phyloP scores from a whole-genome alignment of 1,284 basidiomycete genomes.

The Cronartium quercuum region DNA sequence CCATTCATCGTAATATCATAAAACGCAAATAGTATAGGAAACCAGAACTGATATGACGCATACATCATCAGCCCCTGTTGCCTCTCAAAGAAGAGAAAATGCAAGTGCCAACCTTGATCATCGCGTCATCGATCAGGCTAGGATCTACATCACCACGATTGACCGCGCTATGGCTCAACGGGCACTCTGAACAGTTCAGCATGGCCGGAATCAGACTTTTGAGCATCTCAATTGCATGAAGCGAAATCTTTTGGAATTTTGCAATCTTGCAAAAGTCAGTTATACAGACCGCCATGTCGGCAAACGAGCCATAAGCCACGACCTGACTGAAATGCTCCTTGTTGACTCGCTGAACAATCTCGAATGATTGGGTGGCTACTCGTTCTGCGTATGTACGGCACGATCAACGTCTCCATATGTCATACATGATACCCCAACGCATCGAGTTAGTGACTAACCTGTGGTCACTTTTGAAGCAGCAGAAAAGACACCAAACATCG shows the following conservation, averaged over 20 bases:
- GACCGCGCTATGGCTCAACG: conserved; percentile 52
- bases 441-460: conserved; percentile 54
- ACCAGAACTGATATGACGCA: conserved; percentile 64
- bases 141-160: conserved; percentile 48
- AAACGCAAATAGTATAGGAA: conserved; percentile 90
- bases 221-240: conserved; percentile 94
- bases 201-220: conserved; percentile 84
- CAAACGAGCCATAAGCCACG: conserved; percentile 85
- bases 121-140: conserved; percentile 61
- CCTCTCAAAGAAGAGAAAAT: neutral
- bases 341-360: conserved; percentile 87
- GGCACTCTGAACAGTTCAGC: conserved; percentile 75
- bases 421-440: no score
- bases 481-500: conserved; percentile 97
- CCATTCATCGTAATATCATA: conserved; percentile 99
- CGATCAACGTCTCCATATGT: neutral
- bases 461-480: conserved; percentile 90
- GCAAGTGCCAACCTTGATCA: conserved; percentile 60
- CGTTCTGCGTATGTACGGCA: conserved; percentile 59
- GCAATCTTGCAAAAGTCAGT: conserved; percentile 99
- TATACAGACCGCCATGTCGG: conserved; percentile 91
- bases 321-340: conserved; percentile 84
- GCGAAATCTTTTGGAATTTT: conserved; percentile 96
- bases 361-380: conserved; percentile 88
- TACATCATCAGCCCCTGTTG: neutral